Base-by-base conservation (phyloP, 345 rosid species). In the Raphanus raphanistrum region DNA sequence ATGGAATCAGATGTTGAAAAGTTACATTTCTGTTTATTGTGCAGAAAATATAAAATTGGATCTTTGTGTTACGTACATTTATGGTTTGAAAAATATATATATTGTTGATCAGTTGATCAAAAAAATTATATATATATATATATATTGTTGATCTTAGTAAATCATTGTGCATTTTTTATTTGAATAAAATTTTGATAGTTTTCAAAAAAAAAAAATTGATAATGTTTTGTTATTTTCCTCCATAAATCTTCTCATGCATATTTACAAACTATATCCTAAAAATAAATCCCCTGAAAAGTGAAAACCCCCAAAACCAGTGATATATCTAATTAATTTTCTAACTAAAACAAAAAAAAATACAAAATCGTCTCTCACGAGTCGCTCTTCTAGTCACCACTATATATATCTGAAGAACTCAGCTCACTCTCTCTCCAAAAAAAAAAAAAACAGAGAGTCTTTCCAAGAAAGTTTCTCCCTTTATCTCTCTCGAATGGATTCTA, bases 11-110 rank as follows among this genome's bases (percentile, higher is more conserved):
- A 36, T 36, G 43, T 36, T 36, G 43, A 21, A 36, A 36, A 94
- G 98, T 52, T 13, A 66, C 12, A 8, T 36, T 25, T 63, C 50
- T 73, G 60, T 48, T 17, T 17, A 35, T 72, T 72, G 0, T 27
- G 3, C 58, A 15, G 16, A 71, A 60, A 61, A 21, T 21, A 48
- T 45, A 27, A 29, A 25, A 8, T 13, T 45, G 21, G 31, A 64
- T 31, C 5, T 27, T 29, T 29, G 35, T 54, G 60, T 54, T 1
- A 21, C 21, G 21, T 21, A 21, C 21, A 38, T 26, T 43, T 0
- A 3, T 62, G 31, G 32, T 54, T 54, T 71, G 52, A 66, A 59
- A 35, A 16, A 26, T 28, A 58, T 64, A 54, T 58, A 38, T 16
- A 68, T 8, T 36, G 7, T 66, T 7, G n/a, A n/a, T n/a, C n/a